Evolutionary conservation across 495 filamentous ascomycete genomes (phyloP).

Genomic region (Sphaerosporella brunnea): DNA sequence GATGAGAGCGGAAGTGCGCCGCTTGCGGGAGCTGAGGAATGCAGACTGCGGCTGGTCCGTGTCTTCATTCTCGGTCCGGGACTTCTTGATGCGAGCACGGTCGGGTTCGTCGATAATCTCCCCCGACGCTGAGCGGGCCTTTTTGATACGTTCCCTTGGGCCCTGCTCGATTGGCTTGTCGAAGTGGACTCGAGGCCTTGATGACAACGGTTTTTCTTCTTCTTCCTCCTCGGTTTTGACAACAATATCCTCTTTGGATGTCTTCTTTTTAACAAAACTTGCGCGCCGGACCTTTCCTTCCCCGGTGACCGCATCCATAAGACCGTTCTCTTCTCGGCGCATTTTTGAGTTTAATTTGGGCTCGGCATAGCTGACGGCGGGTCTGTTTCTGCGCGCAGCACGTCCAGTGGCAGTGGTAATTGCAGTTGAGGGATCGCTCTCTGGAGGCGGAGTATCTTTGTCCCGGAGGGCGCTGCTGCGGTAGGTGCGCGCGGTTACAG

Average conservation of each 20-base stretch:
- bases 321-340: conserved; percentile 36
- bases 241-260: background rate
- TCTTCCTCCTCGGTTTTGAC: background rate
- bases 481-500: conserved; percentile 13
- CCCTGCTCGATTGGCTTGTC: too few species aligned
- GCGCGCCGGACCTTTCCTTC: background rate
- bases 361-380: conserved; percentile 65
- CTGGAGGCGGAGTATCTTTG: conserved; percentile 37
- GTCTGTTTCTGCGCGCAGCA: conserved; percentile 38
- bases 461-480: conserved; percentile 14
- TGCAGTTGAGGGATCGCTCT: conserved; percentile 31
- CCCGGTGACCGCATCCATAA: background rate
- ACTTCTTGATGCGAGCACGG: background rate
- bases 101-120: too few species aligned
- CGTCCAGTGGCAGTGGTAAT: conserved; percentile 8
- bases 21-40: background rate
- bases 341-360: conserved; percentile 76
- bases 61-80: background rate
- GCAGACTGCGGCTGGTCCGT: background rate
- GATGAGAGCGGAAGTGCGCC: background rate
- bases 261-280: background rate
- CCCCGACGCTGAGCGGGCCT: too few species aligned
- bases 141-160: too few species aligned
- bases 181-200: too few species aligned
- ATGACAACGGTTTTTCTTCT: too few species aligned